Conservation (phyloP, 2,329 filamentous ascomycete species). For the Aspergillus latus region DNA sequence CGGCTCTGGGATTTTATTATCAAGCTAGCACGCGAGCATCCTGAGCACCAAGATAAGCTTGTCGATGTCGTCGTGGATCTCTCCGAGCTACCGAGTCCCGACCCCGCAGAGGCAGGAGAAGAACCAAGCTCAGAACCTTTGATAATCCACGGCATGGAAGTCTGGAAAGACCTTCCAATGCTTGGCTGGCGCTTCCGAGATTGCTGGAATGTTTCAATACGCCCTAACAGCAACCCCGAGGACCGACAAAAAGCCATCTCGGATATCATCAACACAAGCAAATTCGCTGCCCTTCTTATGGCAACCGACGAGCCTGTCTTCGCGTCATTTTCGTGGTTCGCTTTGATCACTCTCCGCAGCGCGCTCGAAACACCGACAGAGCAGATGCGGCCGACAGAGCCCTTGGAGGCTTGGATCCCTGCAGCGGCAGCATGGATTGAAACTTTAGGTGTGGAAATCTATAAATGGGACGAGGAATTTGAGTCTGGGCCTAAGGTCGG, state of each 20-base stretch:
- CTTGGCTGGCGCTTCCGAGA: neutral
- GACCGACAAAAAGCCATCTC: slow-evolving; percentile 5
- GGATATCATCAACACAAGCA: slow-evolving; percentile 4
- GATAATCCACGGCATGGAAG: neutral
- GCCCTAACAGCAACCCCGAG: neutral
- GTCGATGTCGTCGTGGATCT: slow-evolving; percentile 3
- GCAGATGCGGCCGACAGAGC: neutral
- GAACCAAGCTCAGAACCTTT: neutral
- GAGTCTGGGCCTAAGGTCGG: neutral
- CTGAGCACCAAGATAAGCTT: slow-evolving; percentile 3
- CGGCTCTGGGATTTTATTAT: neutral
- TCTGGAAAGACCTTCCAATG: slow-evolving; percentile 1
- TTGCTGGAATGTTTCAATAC: neutral
- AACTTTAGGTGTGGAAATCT: slow-evolving; percentile 15
- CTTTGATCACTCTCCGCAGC: slow-evolving; percentile 7
- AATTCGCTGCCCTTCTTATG: slow-evolving; percentile 13
- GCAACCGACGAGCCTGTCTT: slow-evolving; percentile 16
- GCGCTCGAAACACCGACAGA: slow-evolving; percentile 12
- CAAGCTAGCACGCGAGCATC: neutral
- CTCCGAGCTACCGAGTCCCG: neutral
- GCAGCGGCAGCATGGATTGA: slow-evolving; percentile 19
- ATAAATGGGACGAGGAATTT: slow-evolving; percentile 16
- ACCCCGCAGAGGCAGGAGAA: neutral
- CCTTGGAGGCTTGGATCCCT: slow-evolving; percentile 11
- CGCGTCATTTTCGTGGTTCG: slow-evolving; percentile 10